Evolutionary conservation across 169 alveolate species (phyloP).

Genomic region (Neospora caninum): DNA sequence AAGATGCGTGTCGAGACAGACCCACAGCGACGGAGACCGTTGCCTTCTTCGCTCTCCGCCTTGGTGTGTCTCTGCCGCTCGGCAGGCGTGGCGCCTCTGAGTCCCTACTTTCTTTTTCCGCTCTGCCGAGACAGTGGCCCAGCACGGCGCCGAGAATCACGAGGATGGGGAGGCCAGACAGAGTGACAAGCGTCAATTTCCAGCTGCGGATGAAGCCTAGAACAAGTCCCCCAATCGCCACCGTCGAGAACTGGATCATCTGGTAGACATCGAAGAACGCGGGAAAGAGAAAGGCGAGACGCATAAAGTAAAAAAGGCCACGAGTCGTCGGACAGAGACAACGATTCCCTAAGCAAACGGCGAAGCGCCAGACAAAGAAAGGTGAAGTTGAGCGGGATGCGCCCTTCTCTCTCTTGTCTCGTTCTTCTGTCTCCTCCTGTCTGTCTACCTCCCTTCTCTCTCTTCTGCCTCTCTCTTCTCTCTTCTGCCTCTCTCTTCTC

Average conservation of each 20-base stretch:
- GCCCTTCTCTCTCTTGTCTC: background rate
- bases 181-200: slow-evolving; percentile 49
- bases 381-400: background rate
- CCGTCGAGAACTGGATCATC: slow-evolving; percentile 2
- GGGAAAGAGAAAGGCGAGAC: background rate
- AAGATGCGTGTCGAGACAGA: too few relatives aligned
- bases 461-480: too few relatives aligned
- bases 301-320: background rate
- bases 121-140: slow-evolving; percentile 16
- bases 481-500: too few relatives aligned
- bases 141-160: background rate
- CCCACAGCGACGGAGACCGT: too few relatives aligned
- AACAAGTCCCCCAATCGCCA: slow-evolving; percentile 11
- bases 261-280: background rate
- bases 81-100: too few relatives aligned
- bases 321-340: background rate
- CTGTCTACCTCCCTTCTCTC: too few relatives aligned
- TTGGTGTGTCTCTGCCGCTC: too few relatives aligned
- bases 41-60: too few relatives aligned
- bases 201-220: slow-evolving; percentile 49
- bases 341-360: background rate
- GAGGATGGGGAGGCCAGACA: slow-evolving; percentile 49
- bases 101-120: background rate
- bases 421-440: too few relatives aligned
- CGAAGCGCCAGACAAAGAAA: background rate